Conservation (phyloP, 169 alveolate species). For the Eimeria maxima region DNA sequence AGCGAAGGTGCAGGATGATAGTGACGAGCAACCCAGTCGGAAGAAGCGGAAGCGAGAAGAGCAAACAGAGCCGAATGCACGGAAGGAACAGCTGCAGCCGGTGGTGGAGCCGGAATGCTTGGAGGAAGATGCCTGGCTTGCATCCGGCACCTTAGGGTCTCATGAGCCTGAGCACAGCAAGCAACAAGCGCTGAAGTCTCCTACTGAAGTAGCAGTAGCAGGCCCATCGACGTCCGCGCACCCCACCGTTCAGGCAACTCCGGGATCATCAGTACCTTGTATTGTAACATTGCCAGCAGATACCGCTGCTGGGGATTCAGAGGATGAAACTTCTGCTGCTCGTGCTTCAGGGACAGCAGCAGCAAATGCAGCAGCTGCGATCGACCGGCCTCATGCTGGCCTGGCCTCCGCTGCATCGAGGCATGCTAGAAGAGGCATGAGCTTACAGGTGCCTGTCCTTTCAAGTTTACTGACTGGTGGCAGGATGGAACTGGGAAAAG, state of each 20-base stretch:
- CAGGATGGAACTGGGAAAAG: neutral
- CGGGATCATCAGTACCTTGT: neutral
- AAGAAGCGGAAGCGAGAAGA: neutral
- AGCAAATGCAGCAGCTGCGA: neutral
- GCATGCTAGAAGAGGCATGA: neutral
- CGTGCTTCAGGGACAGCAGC: neutral
- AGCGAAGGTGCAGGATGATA: neutral
- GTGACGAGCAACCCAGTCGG: neutral
- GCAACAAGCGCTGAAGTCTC: neutral
- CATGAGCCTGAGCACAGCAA: neutral
- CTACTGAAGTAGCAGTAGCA: neutral
- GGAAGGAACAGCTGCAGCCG: neutral
- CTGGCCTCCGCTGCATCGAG: neutral
- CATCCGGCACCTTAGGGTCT: neutral
- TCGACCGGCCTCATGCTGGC: neutral
- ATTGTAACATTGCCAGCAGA: neutral
- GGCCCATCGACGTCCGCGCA: neutral
- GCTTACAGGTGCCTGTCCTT: neutral
- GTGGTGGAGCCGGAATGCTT: conserved; percentile 45
- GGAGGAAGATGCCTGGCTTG: conserved; percentile 46
- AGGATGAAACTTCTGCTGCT: neutral
- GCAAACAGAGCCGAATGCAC: neutral
- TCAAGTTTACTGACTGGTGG: neutral
- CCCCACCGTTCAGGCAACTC: neutral
- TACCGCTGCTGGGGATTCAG: neutral